Base-by-base conservation (phyloP, 352 stramenopile species). In the Phytopythium cucurbitacearum region DNA sequence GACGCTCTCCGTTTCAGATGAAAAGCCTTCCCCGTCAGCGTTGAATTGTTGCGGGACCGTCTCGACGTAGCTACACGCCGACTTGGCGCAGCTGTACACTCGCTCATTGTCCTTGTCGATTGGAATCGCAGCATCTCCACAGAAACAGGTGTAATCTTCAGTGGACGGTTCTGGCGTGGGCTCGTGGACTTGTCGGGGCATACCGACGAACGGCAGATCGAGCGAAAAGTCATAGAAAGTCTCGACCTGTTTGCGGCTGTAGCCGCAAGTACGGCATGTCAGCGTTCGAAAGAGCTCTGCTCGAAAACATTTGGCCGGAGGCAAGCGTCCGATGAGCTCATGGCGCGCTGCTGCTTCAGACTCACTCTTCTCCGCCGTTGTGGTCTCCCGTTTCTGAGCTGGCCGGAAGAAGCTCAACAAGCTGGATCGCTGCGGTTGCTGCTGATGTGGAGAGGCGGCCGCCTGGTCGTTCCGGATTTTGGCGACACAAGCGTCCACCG, bases 151-250 rank as follows among this genome's bases (percentile, higher is more conserved):
- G 28, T 63, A 70, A 49, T 73, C 36, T 51, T 64, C 56, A 8
- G 33, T 13, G 5, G 28, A 7, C 15, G 48, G 48, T 28, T 53
- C 48, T 15, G 48, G 48, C 3, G 4, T 76, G 54, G 51, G 28
- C 33, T 57, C 51, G 2, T 43, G 35, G 21, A 28, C 47, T 47
- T 52, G 50, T 35, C 64, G 55, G 36, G 50, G 53, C 45, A 53
- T 40, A n/a, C 57, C 47, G 40, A 62, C 52, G 50, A 79, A 74
- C 16, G 85, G 83, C 10, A 95, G 51, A 64, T 95, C 85, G 12
- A 95, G 59, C 3, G 85, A 94, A 53, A 95, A 91, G 48, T 95
- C 83, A 50, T 91, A 91, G 55, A 94, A 95, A 37, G 72, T 80
- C 56, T 95, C 85, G 7, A 81, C 61, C 51, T 91, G 69, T 48